Evolutionary conservation across 2,329 filamentous ascomycete genomes (phyloP), one percentile per base, ranked within the genome.

Genomic region (Colletotrichum lini): DNA sequence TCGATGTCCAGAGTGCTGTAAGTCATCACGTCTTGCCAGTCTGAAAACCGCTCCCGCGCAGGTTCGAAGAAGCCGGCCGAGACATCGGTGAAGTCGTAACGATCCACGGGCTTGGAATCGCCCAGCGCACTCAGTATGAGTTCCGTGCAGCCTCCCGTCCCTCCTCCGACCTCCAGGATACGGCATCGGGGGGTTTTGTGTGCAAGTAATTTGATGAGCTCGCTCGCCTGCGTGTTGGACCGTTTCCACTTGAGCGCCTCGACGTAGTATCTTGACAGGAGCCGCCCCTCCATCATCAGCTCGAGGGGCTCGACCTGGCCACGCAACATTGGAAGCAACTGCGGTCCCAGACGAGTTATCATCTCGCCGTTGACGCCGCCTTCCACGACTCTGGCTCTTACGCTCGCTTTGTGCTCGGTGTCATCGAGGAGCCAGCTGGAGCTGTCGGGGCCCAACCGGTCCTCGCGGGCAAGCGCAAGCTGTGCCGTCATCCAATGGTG

Each of bases 61-160:
- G 76, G 68, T 42, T 76, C 74, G 56, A 83, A 82, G 75, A 82
- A 82, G 3, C 72, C 77, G 2, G 77, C 70, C 0, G 82, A 82
- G 23, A 83, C 80, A 61, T 84, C 82, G 0, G 82, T 83, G 70
- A 78, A 83, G 2, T 76, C 78, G 65, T 82, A 53, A 0, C 65
- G 49, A 4, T 61, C 56, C 12, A 54, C 56, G 7, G 38, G 56
- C 42, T 45, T 45, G 35, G 35, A 26, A 4, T 45, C 56, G 15
- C 23, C 35, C 21, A 75, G 68, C 13, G 73, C 70, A 23, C 73
- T 54, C 10, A 81, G 38, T 53, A 78, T 62, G 1, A 68, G 54
- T 12, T 65, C 59, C 1, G 80, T 81, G 13, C 78, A 75, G 13
- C 76, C 75, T 4, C 79, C 80, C 1, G 78, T 82, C 4, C 80